A percentile compares a stretch with the other conserved stretches of the same genome.
phyloP scores from a whole-genome alignment of 495 filamentous ascomycete genomes.

The Neohortaea acidophila region DNA sequence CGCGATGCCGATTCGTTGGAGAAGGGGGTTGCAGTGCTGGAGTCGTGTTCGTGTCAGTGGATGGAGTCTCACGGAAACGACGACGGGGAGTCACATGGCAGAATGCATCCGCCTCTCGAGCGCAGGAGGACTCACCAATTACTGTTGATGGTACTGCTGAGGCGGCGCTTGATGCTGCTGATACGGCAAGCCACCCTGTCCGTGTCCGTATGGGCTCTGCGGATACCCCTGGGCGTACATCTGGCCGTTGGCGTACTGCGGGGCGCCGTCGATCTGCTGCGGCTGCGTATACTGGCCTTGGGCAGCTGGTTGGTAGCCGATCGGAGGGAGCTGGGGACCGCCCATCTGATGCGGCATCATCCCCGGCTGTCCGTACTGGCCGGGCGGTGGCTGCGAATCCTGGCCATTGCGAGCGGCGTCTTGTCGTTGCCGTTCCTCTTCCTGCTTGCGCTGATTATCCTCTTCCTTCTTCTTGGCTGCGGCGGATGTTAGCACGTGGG shows the following conservation, averaged over 20 bases:
- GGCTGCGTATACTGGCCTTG: constrained; percentile 53
- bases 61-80: too few relatives aligned
- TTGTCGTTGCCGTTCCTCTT: constrained; percentile 71
- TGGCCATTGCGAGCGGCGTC: constrained; percentile 40
- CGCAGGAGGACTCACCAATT: too few relatives aligned
- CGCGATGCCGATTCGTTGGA: too few relatives aligned
- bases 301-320: constrained; percentile 60
- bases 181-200: constrained; percentile 12
- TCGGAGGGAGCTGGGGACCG: constrained; percentile 65
- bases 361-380: constrained; percentile 34
- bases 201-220: constrained; percentile 17
- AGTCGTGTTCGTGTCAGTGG: too few relatives aligned
- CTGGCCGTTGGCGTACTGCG: constrained; percentile 43
- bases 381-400: constrained; percentile 33
- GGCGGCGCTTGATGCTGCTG: constrained; percentile 16
- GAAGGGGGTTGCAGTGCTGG: too few relatives aligned
- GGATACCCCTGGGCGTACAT: constrained; percentile 18
- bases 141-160: too few relatives aligned
- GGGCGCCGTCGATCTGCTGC: constrained; percentile 36
- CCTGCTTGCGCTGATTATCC: constrained; percentile 73
- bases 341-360: constrained; percentile 40
- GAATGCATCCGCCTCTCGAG: too few relatives aligned
- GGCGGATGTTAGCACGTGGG: too few relatives aligned
- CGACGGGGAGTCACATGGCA: too few relatives aligned
- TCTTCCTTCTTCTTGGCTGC: constrained; percentile 98